Percentiles rank a stretch among this genome's conserved stretches.
phyloP scores from a whole-genome alignment of 768 basidiomycete genomes.

The Russula sp. region DNA sequence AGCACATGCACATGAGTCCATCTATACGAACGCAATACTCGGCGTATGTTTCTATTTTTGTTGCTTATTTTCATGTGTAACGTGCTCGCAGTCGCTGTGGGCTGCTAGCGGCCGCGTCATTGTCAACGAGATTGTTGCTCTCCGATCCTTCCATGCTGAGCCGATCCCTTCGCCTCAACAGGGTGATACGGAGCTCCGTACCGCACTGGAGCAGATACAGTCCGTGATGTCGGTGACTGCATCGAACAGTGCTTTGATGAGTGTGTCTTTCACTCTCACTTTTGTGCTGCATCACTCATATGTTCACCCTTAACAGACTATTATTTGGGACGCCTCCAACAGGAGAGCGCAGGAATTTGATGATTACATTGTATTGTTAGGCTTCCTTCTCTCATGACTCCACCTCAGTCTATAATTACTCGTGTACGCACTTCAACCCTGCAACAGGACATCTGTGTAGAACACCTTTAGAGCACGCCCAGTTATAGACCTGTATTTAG shows the following conservation, averaged over 20 bases:
- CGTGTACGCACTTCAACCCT: neutral
- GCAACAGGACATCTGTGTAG: no score
- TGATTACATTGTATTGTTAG: neutral
- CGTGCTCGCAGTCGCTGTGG: slow-evolving; percentile 14
- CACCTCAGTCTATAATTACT: neutral
- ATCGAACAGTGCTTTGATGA: slow-evolving; percentile 12
- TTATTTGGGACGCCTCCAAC: slow-evolving; percentile 20
- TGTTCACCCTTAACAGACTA: slow-evolving; percentile 4
- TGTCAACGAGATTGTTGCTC: slow-evolving; percentile 20
- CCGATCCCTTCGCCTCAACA: slow-evolving; percentile 1
- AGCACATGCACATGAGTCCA: slow-evolving; percentile 1
- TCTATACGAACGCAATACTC: slow-evolving; percentile 1
- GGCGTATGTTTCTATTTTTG: slow-evolving; percentile 8
- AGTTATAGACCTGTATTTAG: neutral
- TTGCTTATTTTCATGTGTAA: neutral
- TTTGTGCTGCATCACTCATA: neutral
- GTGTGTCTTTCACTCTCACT: slow-evolving; percentile 4
- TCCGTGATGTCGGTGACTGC: slow-evolving; percentile 13
- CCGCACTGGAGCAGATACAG: slow-evolving; percentile 20
- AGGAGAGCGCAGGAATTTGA: slow-evolving; percentile 21
- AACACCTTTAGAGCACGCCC: neutral
- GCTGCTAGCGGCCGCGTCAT: slow-evolving; percentile 20
- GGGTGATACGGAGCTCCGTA: slow-evolving; percentile 14
- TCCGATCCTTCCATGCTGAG: slow-evolving; percentile 17
- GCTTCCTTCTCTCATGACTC: neutral